Conservation (phyloP, 345 rosid species). For the Bruguiera sexangula region DNA sequence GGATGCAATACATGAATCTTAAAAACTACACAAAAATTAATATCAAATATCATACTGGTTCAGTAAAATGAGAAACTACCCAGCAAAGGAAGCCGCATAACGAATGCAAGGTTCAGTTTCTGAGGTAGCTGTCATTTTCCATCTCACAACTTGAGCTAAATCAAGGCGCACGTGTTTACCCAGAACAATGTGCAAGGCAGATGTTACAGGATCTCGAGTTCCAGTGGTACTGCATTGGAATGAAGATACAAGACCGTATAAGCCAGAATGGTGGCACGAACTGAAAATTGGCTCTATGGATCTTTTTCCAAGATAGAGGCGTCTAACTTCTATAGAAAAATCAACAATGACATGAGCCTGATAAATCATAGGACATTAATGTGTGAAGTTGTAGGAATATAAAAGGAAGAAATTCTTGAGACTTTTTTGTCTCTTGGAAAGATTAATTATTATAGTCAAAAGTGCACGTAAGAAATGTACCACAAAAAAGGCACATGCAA, state of each 20-base stretch:
- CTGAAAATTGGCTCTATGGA: not conserved
- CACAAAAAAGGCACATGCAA: too few species aligned
- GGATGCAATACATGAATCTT: too few species aligned
- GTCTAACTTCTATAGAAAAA: not conserved
- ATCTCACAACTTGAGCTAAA: constrained; percentile 90
- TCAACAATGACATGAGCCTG: too few species aligned
- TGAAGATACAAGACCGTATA: not conserved
- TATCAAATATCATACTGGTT: too few species aligned
- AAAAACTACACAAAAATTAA: too few species aligned
- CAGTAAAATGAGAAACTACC: constrained; percentile 49
- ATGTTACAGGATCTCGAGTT: constrained; percentile 87
- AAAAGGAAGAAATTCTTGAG: not conserved
- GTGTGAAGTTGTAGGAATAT: not conserved
- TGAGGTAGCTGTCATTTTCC: constrained; percentile 64
- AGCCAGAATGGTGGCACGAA: not conserved
- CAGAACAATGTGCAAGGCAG: constrained; percentile 79
- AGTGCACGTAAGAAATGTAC: too few species aligned
- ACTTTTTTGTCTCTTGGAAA: too few species aligned
- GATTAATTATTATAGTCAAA: too few species aligned
- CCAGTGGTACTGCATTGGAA: constrained; percentile 77
- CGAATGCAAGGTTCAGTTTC: constrained; percentile 72
- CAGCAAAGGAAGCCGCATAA: constrained; percentile 96
- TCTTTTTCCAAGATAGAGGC: not conserved
- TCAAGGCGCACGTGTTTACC: constrained; percentile 80
- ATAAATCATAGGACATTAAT: not conserved